Conservation (phyloP, 2,329 filamentous ascomycete genomes). For the Trichoderma pleuroti region DNA sequence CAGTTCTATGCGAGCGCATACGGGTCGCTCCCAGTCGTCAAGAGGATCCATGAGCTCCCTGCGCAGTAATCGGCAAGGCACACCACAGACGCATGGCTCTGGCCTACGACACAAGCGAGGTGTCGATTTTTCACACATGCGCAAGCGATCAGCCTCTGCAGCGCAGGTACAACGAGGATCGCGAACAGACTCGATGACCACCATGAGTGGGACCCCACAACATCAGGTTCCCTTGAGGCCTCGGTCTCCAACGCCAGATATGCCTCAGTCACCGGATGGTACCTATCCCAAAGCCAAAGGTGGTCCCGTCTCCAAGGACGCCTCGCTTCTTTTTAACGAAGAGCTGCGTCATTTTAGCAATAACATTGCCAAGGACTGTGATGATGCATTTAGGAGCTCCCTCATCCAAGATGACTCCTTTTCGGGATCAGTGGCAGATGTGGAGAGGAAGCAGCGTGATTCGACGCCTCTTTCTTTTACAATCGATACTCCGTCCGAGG, state of each 20-base stretch:
- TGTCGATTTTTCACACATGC: constrained; percentile 52
- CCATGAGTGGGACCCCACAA: constrained; percentile 22
- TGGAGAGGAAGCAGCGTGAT: constrained; percentile 32
- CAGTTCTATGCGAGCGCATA: constrained; percentile 30
- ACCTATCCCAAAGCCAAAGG: constrained; percentile 27
- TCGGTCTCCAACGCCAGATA: constrained; percentile 31
- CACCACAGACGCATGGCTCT: constrained; percentile 40
- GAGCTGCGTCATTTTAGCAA: constrained; percentile 80
- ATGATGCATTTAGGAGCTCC: constrained; percentile 81
- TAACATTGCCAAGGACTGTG: constrained; percentile 84
- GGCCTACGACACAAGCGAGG: constrained; percentile 48
- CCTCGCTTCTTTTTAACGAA: constrained; percentile 53
- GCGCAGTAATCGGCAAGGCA: constrained; percentile 43
- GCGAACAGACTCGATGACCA: constrained; percentile 22
- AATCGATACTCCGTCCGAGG: constrained; percentile 33
- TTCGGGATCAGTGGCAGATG: constrained; percentile 34
- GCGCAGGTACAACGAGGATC: constrained; percentile 22
- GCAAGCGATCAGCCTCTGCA: constrained; percentile 37
- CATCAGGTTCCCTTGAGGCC: constrained; percentile 24
- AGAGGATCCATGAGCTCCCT: constrained; percentile 49
- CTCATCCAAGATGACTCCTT: constrained; percentile 41
- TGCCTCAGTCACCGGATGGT: constrained; percentile 27
- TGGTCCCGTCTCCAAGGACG: constrained; percentile 24
- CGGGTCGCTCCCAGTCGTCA: constrained; percentile 33
- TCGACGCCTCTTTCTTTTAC: constrained; percentile 44